A percentile compares a stretch with the other conserved stretches of the same genome.
phyloP scores from a whole-genome alignment of 305 asterid species.

The Salvia sclarea region DNA sequence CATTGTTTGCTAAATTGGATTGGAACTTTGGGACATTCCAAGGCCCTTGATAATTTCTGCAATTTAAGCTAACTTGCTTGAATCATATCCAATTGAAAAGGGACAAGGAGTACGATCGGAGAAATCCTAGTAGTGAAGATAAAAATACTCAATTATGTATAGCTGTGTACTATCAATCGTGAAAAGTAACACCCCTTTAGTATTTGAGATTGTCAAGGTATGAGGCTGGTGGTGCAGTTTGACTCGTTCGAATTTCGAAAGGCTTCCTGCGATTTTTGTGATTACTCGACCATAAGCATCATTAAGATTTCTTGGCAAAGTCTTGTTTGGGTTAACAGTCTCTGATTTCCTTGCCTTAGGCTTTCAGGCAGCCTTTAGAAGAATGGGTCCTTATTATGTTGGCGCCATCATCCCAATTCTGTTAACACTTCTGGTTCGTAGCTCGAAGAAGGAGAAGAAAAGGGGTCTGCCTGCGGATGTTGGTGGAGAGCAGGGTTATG shows the following conservation, averaged over 20 bases:
- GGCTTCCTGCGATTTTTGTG: conserved; percentile 3
- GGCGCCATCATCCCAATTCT: conserved; percentile 77
- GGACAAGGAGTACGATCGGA: too few species aligned
- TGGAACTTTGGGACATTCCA: too few species aligned
- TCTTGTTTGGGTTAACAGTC: not conserved
- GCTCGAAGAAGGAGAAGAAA: conserved; percentile 59
- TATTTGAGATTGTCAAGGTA: not conserved
- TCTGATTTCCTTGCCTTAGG: conserved; percentile 22
- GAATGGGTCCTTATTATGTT: conserved; percentile 75
- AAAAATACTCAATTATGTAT: too few species aligned
- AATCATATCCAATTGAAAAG: too few species aligned
- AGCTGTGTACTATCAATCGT: too few species aligned
- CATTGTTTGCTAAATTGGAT: too few species aligned
- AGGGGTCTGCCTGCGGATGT: conserved; percentile 79
- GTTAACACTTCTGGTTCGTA: conserved; percentile 62
- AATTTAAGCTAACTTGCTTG: too few species aligned
- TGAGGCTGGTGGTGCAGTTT: conserved; percentile 23
- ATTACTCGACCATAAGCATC: conserved; percentile 22
- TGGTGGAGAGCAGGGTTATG: conserved; percentile 81
- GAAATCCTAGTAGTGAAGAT: too few species aligned
- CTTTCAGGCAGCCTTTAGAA: conserved; percentile 36
- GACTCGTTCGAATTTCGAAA: conserved; percentile 16
- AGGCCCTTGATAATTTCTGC: too few species aligned
- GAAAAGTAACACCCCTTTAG: not conserved
- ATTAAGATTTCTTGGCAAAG: not conserved